Base-by-base conservation (phyloP, 139 green algal species). In the Tetraselmis striata region DNA sequence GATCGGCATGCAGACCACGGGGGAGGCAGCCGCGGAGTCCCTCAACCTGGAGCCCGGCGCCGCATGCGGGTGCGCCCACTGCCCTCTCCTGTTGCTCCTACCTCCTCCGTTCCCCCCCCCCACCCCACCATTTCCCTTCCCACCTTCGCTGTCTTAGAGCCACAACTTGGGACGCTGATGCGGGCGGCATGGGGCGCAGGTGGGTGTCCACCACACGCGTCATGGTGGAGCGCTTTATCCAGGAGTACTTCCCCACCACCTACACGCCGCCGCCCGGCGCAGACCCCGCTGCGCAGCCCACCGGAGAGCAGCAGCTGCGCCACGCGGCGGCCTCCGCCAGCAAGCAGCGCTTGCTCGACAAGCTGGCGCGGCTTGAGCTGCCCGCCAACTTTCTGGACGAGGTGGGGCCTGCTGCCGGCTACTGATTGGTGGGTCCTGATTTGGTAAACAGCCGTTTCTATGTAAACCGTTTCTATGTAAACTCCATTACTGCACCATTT, bases 331-430 rank as follows among this genome's bases (percentile, higher is more conserved):
- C 11, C 45, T 25, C 18, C 45, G 45, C 18, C 18, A 86, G 87
- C 80, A 86, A 83, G 23, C n/a, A 86, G 24, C 30, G 82, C 77
- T 84, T 96, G 79, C 78, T 93, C 59, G 74, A 87, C 81, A 79
- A 77, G 2, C 86, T 92, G 0, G 77, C 81, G 0, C 67, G 59
- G 1, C 83, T 95, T 77, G 78, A 90, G 32, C 89, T 98, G 80
- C 94, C 94, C 1, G 85, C 91, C 79, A 98, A 98, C 90, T 96
- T 96, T 85, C 88, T 98, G 30, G 95, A 98, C 83, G 81, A 87
- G 79, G 45, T 67, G 45, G 11, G 45, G 11, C 11, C 45, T n/a
- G n/a, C n/a, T n/a, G n/a, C n/a, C n/a, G n/a, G n/a, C n/a, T n/a
- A n/a, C n/a, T n/a, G n/a, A n/a, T n/a, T n/a, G n/a, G n/a, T n/a